Conservation (phyloP, 139 green algal species). For the Desmodesmus armatus region DNA sequence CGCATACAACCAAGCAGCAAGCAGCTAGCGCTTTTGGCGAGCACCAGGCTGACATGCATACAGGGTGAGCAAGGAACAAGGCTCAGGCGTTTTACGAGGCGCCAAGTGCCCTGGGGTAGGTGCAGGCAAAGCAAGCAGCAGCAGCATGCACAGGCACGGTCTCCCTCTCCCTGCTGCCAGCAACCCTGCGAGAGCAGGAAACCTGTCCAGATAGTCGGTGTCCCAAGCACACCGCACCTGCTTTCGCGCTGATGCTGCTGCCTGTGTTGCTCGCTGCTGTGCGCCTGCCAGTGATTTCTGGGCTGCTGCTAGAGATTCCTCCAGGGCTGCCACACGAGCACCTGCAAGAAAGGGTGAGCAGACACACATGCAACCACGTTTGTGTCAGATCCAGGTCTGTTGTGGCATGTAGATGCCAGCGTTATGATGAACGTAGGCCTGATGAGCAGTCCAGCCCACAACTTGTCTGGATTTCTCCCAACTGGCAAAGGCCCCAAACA, state of each 20-base stretch:
- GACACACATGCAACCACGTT: no score
- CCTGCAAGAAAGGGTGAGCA: no score
- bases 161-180: background rate
- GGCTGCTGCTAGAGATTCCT: conserved; percentile 42
- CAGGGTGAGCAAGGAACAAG: no score
- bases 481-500: no score
- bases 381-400: no score
- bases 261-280: conserved; percentile 24
- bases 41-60: background rate
- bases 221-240: conserved; percentile 11
- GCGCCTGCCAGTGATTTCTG: conserved; percentile 16
- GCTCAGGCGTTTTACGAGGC: no score
- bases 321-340: conserved; percentile 35
- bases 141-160: background rate
- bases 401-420: no score
- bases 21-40: background rate
- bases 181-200: background rate
- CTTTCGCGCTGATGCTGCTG: conserved; percentile 32
- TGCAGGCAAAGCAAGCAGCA: background rate
- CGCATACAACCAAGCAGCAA: background rate
- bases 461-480: no score
- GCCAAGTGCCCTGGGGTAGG: no score
- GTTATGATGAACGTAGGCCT: no score
- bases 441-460: no score
- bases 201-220: background rate